Conservation (phyloP, 2,329 filamentous ascomycete species). For the Ramularia endophylla region DNA sequence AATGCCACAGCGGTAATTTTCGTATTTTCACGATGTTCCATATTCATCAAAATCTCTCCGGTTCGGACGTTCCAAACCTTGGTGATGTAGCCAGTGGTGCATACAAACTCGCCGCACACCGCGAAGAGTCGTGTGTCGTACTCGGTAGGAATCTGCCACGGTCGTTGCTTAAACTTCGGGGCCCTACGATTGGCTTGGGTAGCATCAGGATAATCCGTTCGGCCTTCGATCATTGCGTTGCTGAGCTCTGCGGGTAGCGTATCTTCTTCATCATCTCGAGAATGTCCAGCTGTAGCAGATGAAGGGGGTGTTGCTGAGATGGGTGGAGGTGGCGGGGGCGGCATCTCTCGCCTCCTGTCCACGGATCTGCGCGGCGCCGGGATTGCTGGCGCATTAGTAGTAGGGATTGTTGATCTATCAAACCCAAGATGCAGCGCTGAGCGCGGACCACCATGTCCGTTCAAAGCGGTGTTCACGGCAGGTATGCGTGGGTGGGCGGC, state of each 20-base stretch:
- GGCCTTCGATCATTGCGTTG: slow-evolving; percentile 12
- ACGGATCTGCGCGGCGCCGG: slow-evolving; percentile 30
- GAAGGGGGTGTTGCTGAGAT: no score
- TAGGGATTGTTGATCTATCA: slow-evolving; percentile 15
- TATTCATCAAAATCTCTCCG: slow-evolving; percentile 72
- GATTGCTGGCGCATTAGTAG: slow-evolving; percentile 24
- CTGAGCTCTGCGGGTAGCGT: slow-evolving; percentile 10
- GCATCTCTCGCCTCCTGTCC: slow-evolving; percentile 20
- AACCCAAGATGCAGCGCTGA: slow-evolving; percentile 27
- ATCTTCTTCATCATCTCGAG: slow-evolving; percentile 41
- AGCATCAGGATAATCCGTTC: slow-evolving; percentile 68
- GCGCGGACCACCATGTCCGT: slow-evolving; percentile 6
- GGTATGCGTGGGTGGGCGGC: slow-evolving; percentile 21
- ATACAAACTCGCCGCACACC: slow-evolving; percentile 80
- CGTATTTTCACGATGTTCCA: slow-evolving; percentile 77
- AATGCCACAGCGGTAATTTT: slow-evolving; percentile 79
- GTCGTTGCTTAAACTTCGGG: slow-evolving; percentile 65
- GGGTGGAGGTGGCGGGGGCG: slow-evolving; percentile 15
- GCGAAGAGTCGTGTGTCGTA: slow-evolving; percentile 85
- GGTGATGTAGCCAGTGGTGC: slow-evolving; percentile 80
- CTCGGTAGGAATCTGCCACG: slow-evolving; percentile 72
- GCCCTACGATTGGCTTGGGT: slow-evolving; percentile 79
- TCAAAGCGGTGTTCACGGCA: slow-evolving; percentile 17
- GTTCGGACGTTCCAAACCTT: slow-evolving; percentile 81
- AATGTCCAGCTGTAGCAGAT: slow-evolving; percentile 26